Evolutionary conservation across 345 rosid genomes (phyloP).

Genomic region (Lepidium aucheri): DNA sequence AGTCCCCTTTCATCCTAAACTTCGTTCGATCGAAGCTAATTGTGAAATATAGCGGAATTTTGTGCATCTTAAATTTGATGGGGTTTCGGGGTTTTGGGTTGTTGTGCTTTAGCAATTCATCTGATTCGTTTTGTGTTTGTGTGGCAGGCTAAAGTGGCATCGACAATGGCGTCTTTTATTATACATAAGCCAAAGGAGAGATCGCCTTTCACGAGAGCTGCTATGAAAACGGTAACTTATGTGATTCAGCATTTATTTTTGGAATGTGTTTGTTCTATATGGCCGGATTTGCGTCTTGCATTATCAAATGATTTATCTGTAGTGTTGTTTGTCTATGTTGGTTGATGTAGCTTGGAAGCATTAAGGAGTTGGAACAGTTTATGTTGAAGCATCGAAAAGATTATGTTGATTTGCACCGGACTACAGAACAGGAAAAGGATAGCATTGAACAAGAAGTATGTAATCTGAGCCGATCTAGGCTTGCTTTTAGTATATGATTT

Average conservation of each 20-base stretch:
- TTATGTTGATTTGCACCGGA: slow-evolving; percentile 72
- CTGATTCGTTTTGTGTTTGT: not conserved
- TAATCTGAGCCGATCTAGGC: not conserved
- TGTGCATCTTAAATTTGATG: not conserved
- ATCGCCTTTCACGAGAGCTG: slow-evolving; percentile 57
- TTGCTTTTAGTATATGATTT: not conserved
- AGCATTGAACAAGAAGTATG: slow-evolving; percentile 92
- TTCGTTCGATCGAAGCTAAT: not conserved
- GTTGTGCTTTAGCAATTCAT: not conserved
- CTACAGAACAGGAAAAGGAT: slow-evolving; percentile 80
- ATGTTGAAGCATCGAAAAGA: slow-evolving; percentile 74
- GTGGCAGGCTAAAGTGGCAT: slow-evolving; percentile 58
- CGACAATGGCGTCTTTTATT: slow-evolving; percentile 75
- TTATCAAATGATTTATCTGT: not conserved
- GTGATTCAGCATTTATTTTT: not conserved
- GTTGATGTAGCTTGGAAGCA: slow-evolving; percentile 53
- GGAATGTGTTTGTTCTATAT: not conserved
- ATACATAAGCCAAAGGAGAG: slow-evolving; percentile 61
- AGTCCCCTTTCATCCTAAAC: not conserved
- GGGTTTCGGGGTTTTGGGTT: not conserved
- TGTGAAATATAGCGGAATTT: not conserved
- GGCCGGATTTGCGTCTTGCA: not conserved
- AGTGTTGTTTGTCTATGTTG: not conserved
- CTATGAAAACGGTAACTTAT: slow-evolving; percentile 55
- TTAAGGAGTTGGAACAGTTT: slow-evolving; percentile 66